These are phyloP conservation scores for Raffaelea arxii DNA, from an alignment of 2,329 filamentous ascomycete genomes.

Conservation along the genomic window DNA sequence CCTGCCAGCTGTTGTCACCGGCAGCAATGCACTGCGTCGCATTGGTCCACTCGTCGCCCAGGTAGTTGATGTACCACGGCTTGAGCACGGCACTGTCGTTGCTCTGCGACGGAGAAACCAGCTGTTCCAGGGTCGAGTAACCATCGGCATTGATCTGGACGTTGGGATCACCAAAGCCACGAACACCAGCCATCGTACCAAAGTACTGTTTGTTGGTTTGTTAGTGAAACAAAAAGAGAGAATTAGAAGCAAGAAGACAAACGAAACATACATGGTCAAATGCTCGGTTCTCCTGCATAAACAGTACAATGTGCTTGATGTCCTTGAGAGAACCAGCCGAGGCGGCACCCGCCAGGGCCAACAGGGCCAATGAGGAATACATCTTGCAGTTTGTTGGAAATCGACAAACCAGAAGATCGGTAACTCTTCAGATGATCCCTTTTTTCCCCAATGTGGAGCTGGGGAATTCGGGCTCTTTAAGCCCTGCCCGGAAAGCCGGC, in stretches of 20 bases:
- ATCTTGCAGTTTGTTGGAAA: too few relatives aligned
- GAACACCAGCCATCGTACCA: constrained; percentile 42
- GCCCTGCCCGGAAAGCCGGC: too few relatives aligned
- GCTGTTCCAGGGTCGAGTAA: constrained; percentile 40
- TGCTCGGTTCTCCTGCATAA: constrained; percentile 38
- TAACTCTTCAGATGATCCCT: too few relatives aligned
- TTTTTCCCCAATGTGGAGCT: too few relatives aligned
- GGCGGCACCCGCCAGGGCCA: constrained; percentile 14
- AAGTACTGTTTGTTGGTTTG: constrained; percentile 37
- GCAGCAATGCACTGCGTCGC: constrained; percentile 43
- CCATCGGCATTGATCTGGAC: constrained; percentile 35
- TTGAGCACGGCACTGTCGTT: constrained; percentile 31
- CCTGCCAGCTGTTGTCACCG: constrained; percentile 39
- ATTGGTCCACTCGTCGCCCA: constrained; percentile 28
- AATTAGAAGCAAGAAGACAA: too few relatives aligned
- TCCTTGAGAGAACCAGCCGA: constrained; percentile 31
- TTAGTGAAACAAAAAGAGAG: background rate
- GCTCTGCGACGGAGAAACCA: constrained; percentile 25
- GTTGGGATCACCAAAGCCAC: constrained; percentile 46
- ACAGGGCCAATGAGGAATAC: too few relatives aligned
- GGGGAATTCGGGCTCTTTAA: too few relatives aligned
- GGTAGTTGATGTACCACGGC: constrained; percentile 43
- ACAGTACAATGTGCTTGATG: constrained; percentile 45
- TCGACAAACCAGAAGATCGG: too few relatives aligned
- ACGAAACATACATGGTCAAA: constrained; percentile 19